phyloP scores from a whole-genome alignment of 2,329 filamentous ascomycete genomes.

The Drechslerella coelobrocha region DNA sequence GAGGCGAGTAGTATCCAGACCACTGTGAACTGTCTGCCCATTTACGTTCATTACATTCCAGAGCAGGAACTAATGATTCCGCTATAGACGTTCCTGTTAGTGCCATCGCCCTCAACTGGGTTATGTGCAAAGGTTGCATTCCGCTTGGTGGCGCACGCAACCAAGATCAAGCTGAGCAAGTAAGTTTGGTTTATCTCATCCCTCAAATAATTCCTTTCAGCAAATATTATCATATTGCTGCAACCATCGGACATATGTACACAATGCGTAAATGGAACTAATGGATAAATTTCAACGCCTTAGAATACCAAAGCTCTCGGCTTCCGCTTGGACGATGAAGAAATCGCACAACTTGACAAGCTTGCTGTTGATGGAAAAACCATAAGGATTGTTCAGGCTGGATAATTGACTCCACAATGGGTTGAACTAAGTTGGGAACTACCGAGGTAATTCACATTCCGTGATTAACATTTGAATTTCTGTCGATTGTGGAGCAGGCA shows the following conservation, averaged over 20 bases:
- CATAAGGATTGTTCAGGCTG: slow-evolving; percentile 60
- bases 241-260: neutral
- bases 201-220: neutral
- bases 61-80: neutral
- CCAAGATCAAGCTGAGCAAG: slow-evolving; percentile 58
- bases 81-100: slow-evolving; percentile 49
- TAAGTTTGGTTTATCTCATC: neutral
- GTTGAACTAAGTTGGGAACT: too few relatives aligned
- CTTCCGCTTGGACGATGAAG: slow-evolving; percentile 59
- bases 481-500: too few relatives aligned
- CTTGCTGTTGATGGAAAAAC: slow-evolving; percentile 59
- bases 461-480: too few relatives aligned
- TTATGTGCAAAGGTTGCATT: slow-evolving; percentile 60
- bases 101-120: slow-evolving; percentile 61
- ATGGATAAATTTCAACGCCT: neutral
- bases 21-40: neutral
- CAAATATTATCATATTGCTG: neutral
- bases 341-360: slow-evolving; percentile 59
- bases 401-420: too few relatives aligned
- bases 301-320: slow-evolving; percentile 58
- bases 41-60: neutral
- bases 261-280: neutral
- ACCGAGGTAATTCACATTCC: too few relatives aligned
- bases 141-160: slow-evolving; percentile 60
- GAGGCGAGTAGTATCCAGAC: slow-evolving; percentile 51